These are phyloP conservation scores for Podaxis sp. DNA, from an alignment of 768 basidiomycete genomes.

Conservation along the genomic window DNA sequence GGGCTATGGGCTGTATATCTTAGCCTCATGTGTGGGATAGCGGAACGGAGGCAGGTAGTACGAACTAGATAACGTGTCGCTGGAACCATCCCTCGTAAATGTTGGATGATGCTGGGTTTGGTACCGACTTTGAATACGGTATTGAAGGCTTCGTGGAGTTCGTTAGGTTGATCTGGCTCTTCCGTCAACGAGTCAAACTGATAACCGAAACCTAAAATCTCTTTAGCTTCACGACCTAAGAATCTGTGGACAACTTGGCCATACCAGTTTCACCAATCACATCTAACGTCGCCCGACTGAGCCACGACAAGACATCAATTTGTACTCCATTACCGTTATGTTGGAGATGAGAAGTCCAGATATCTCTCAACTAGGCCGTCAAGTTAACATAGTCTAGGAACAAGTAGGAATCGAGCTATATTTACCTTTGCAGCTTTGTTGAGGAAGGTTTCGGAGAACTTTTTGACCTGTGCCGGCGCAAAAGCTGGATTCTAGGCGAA, in stretches of 20 bases:
- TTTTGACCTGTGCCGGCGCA: slow-evolving; percentile 53
- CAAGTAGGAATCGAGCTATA: neutral
- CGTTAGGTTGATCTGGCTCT: slow-evolving; percentile 34
- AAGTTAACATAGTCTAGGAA: neutral
- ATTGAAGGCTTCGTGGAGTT: slow-evolving; percentile 53
- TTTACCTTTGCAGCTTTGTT: slow-evolving; percentile 48
- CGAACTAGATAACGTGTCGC: slow-evolving; percentile 36
- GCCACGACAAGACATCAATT: slow-evolving; percentile 63
- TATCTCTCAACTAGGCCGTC: slow-evolving; percentile 42
- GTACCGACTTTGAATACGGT: slow-evolving; percentile 45
- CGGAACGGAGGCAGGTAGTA: neutral
- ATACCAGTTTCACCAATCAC: slow-evolving; percentile 70
- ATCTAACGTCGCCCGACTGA: slow-evolving; percentile 68
- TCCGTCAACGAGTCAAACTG: slow-evolving; percentile 27
- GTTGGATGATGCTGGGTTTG: slow-evolving; percentile 28
- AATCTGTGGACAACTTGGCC: neutral
- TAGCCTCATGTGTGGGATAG: neutral
- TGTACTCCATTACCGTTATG: slow-evolving; percentile 24
- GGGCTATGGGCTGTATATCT: slow-evolving; percentile 28
- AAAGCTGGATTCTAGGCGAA: slow-evolving; percentile 58
- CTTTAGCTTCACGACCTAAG: neutral
- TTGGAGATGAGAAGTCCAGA: slow-evolving; percentile 37
- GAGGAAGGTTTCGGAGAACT: slow-evolving; percentile 50
- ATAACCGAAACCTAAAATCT: slow-evolving; percentile 31
- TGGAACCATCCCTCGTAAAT: slow-evolving; percentile 35